phyloP scores from a whole-genome alignment of 768 basidiomycete genomes.

The Psilocybe subaeruginosa region DNA sequence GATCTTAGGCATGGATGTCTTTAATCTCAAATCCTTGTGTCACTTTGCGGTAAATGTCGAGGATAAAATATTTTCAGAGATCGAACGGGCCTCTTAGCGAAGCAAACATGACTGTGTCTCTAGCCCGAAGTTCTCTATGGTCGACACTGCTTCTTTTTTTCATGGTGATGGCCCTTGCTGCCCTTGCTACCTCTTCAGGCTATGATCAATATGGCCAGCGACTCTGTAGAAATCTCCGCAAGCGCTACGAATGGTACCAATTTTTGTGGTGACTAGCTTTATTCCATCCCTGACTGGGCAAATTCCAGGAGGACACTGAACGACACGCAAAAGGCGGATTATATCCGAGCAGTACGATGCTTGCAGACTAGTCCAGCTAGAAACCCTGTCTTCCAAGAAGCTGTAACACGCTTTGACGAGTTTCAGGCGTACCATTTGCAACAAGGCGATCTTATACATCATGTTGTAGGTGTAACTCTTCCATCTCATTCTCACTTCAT shows the following conservation, averaged over 20 bases:
- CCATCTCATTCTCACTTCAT: no score
- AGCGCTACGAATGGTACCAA: slow-evolving; percentile 13
- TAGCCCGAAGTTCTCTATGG: no score
- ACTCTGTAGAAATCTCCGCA: background rate
- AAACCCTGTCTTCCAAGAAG: slow-evolving; percentile 19
- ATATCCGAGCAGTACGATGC: slow-evolving; percentile 35
- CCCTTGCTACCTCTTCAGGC: background rate
- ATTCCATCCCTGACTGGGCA: background rate
- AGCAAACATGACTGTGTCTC: no score
- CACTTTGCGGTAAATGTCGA: no score
- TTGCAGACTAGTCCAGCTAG: slow-evolving; percentile 32
- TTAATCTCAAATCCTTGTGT: no score
- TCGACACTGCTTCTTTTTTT: background rate
- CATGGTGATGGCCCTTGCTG: background rate
- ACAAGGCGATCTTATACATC: slow-evolving; percentile 30
- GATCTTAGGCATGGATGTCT: no score
- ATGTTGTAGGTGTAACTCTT: slow-evolving; percentile 29
- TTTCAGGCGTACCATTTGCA: slow-evolving; percentile 39
- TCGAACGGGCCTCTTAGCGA: no score
- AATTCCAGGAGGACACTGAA: background rate
- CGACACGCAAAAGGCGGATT: slow-evolving; percentile 27
- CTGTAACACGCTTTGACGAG: slow-evolving; percentile 40
- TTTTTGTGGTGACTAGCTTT: background rate
- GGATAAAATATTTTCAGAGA: no score
- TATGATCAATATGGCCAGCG: background rate